Conservation (phyloP, 208 protist species). For the Trypanosoma scelopori region DNA sequence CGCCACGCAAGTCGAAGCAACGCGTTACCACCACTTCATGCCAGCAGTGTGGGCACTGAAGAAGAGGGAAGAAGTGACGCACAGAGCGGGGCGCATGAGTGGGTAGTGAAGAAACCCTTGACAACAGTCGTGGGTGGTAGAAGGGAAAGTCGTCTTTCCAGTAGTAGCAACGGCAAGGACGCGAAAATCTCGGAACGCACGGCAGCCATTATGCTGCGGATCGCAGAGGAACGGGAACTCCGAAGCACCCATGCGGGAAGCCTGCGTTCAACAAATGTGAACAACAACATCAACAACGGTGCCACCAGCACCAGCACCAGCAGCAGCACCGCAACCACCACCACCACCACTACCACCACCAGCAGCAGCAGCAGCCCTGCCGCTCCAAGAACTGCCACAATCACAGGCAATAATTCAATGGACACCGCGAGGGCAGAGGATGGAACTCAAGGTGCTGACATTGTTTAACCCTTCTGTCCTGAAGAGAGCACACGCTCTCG, state of each 20-base stretch:
- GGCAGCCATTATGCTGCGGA: background rate
- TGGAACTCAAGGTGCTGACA: background rate
- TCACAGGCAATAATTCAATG: background rate
- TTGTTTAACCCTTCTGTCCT: slow-evolving; percentile 20
- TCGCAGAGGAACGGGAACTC: background rate
- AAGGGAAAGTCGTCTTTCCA: no score
- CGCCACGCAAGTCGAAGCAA: background rate
- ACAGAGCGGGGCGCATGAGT: background rate
- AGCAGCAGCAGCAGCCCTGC: no score
- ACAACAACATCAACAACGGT: background rate
- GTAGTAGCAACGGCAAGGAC: background rate
- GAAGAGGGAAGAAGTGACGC: background rate
- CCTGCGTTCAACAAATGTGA: background rate
- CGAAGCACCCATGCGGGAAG: background rate
- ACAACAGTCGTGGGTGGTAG: background rate
- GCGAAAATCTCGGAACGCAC: background rate
- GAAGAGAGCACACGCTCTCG: slow-evolving; percentile 1
- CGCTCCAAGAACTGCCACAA: background rate
- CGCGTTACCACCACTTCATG: background rate
- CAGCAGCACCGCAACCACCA: background rate
- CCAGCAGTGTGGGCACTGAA: background rate
- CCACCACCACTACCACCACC: background rate
- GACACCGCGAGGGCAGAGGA: background rate
- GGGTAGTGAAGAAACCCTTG: background rate
- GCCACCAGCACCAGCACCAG: background rate